Percentiles rank a stretch among this genome's conserved stretches.
These are phyloP conservation scores for Komagataella mondaviorum DNA, from an alignment of 805 yeast species.

Conservation along the genomic window DNA sequence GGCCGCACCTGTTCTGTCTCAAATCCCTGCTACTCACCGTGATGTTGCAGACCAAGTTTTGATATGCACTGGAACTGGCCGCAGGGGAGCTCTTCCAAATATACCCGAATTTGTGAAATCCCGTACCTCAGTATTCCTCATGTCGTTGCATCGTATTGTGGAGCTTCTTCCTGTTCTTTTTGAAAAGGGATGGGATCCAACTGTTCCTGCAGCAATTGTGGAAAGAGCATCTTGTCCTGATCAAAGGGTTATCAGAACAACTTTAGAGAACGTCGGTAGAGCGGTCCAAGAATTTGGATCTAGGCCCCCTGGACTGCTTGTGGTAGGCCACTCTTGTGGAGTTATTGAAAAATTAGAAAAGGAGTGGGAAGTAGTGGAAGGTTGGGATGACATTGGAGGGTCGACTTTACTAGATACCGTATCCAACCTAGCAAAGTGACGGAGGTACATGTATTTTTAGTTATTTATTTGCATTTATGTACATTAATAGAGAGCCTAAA, in stretches of 20 bases:
- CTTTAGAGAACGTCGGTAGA: slow-evolving; percentile 47
- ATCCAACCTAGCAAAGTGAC: neutral
- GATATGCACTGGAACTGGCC: slow-evolving; percentile 90
- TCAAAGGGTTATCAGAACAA: slow-evolving; percentile 73
- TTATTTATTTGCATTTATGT: neutral
- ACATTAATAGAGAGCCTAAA: slow-evolving; percentile 1
- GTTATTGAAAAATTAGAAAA: slow-evolving; percentile 22
- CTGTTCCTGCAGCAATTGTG: slow-evolving; percentile 70
- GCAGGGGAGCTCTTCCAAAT: slow-evolving; percentile 69
- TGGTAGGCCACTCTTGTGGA: slow-evolving; percentile 69
- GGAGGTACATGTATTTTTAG: neutral
- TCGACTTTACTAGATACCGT: neutral
- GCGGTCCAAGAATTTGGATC: slow-evolving; percentile 72
- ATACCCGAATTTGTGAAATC: slow-evolving; percentile 60
- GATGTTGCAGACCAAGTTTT: slow-evolving; percentile 87
- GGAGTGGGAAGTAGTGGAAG: slow-evolving; percentile 35
- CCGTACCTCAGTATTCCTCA: slow-evolving; percentile 76
- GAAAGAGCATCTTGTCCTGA: slow-evolving; percentile 93
- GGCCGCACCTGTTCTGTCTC: slow-evolving; percentile 72
- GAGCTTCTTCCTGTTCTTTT: slow-evolving; percentile 36
- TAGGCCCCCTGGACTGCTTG: slow-evolving; percentile 84
- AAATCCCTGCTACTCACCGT: slow-evolving; percentile 85
- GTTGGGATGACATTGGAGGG: slow-evolving; percentile 10
- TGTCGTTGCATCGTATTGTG: slow-evolving; percentile 74
- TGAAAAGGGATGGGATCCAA: slow-evolving; percentile 49